These are phyloP conservation scores for Phalaenopsis aphrodite DNA, from an alignment of 106 monocot species.

Conservation along the genomic window DNA sequence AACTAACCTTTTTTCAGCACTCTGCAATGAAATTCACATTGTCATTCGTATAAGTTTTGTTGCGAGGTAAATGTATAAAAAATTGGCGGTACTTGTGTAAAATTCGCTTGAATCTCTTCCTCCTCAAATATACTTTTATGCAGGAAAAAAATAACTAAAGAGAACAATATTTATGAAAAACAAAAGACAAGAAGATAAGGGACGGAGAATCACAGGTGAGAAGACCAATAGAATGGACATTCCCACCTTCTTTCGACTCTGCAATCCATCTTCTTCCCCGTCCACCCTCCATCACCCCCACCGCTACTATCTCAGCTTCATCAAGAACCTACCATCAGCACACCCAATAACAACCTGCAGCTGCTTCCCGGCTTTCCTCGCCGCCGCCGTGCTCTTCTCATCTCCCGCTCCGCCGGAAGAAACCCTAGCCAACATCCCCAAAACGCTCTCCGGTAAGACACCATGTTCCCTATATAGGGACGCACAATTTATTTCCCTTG, in stretches of 20 bases:
- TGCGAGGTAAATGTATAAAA: too few species aligned
- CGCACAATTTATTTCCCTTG: background rate
- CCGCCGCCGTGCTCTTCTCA: conserved; percentile 46
- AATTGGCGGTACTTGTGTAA: too few species aligned
- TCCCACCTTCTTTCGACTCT: background rate
- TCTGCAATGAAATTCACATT: too few species aligned
- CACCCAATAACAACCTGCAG: background rate
- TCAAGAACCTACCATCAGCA: background rate
- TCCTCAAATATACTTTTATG: too few species aligned
- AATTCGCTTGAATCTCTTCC: too few species aligned
- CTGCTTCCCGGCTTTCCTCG: conserved; percentile 33
- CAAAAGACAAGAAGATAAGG: background rate
- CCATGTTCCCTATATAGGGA: background rate
- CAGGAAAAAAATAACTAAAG: too few species aligned
- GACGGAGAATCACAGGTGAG: background rate
- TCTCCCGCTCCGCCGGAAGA: conserved; percentile 19
- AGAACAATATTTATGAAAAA: background rate
- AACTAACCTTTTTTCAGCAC: too few species aligned
- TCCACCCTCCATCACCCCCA: too few species aligned
- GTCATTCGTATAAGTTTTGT: too few species aligned
- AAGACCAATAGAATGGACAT: background rate
- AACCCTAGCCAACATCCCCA: conserved; percentile 66
- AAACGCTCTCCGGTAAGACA: conserved; percentile 59
- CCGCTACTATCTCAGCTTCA: too few species aligned
- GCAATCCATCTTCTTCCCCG: background rate